phyloP scores from a whole-genome alignment of 768 basidiomycete genomes.

The Suillus sp. region DNA sequence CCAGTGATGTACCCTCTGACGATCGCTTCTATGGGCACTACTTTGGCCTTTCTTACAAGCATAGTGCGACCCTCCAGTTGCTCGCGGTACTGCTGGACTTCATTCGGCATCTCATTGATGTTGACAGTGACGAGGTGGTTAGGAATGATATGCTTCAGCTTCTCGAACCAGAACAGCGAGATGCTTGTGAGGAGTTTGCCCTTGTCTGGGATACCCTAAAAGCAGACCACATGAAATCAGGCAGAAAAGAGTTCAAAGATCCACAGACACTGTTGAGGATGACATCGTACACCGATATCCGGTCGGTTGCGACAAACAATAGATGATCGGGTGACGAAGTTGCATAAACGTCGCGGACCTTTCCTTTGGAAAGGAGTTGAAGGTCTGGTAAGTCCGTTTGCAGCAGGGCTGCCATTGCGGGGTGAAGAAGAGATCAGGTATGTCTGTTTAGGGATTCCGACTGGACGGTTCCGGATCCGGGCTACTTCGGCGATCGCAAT shows the following conservation, averaged over 20 bases:
- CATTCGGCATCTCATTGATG: conserved; percentile 80
- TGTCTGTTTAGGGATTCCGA: not conserved
- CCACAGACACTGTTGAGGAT: conserved; percentile 85
- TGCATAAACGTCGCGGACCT: conserved; percentile 94
- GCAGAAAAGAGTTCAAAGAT: conserved; percentile 5
- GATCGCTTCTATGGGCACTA: conserved; percentile 92
- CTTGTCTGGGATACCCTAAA: conserved; percentile 91
- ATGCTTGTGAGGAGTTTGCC: conserved; percentile 87
- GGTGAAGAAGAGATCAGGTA: not conserved
- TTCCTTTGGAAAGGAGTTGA: conserved; percentile 80
- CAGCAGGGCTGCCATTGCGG: conserved; percentile 44
- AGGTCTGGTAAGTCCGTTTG: conserved; percentile 62
- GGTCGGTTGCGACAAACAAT: conserved; percentile 92
- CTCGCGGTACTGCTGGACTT: conserved; percentile 76
- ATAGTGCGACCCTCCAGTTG: conserved; percentile 86
- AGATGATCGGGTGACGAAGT: conserved; percentile 71
- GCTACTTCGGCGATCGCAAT: not conserved
- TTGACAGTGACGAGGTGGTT: conserved; percentile 86
- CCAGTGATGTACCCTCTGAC: conserved; percentile 97
- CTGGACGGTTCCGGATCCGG: not conserved
- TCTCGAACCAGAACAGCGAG: conserved; percentile 95
- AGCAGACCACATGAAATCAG: conserved; percentile 9
- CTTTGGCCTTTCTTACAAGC: conserved; percentile 87
- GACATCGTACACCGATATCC: conserved; percentile 97
- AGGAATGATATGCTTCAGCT: conserved; percentile 75